Percentiles rank a stretch among this genome's conserved stretches.
phyloP scores from a whole-genome alignment of 2,329 filamentous ascomycete genomes.

The Iodosphaeria phyllophila region DNA sequence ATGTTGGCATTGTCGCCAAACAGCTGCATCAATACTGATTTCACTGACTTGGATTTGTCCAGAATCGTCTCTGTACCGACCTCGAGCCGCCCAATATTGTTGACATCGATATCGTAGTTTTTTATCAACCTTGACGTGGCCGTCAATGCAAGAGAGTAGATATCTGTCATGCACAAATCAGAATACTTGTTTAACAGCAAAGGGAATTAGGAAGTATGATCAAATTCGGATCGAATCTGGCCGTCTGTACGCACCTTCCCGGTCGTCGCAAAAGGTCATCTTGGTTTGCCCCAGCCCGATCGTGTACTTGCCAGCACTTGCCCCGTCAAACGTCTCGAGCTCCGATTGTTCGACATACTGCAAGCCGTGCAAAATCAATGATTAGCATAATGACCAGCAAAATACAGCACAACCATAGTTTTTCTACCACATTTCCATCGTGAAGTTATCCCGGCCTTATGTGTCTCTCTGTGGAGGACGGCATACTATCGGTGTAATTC shows the following conservation, averaged over 20 bases:
- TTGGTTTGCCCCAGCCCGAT: conserved; percentile 81
- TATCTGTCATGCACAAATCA: conserved; percentile 34
- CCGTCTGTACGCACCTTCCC: conserved; percentile 40
- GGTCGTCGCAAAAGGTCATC: conserved; percentile 84
- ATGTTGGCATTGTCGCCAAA: conserved; percentile 71
- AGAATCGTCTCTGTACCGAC: conserved; percentile 73
- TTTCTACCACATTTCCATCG: too few relatives aligned
- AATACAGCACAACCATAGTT: too few relatives aligned
- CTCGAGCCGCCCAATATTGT: conserved; percentile 63
- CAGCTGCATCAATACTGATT: conserved; percentile 74
- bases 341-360: conserved; percentile 73
- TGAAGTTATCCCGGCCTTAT: too few relatives aligned
- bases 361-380: too few relatives aligned
- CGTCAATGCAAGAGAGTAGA: conserved; percentile 72
- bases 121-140: conserved; percentile 58
- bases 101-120: conserved; percentile 69
- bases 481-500: too few relatives aligned
- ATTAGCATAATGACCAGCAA: too few relatives aligned
- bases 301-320: conserved; percentile 69
- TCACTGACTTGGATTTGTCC: conserved; percentile 84
- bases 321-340: conserved; percentile 75
- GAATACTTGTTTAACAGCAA: conserved; percentile 7
- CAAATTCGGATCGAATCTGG: neutral
- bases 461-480: too few relatives aligned
- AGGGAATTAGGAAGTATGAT: conserved; percentile 2